A percentile compares a stretch with the other conserved stretches of the same genome.
phyloP scores from a whole-genome alignment of 1,284 basidiomycete species.

The Phlebopus sp. region DNA sequence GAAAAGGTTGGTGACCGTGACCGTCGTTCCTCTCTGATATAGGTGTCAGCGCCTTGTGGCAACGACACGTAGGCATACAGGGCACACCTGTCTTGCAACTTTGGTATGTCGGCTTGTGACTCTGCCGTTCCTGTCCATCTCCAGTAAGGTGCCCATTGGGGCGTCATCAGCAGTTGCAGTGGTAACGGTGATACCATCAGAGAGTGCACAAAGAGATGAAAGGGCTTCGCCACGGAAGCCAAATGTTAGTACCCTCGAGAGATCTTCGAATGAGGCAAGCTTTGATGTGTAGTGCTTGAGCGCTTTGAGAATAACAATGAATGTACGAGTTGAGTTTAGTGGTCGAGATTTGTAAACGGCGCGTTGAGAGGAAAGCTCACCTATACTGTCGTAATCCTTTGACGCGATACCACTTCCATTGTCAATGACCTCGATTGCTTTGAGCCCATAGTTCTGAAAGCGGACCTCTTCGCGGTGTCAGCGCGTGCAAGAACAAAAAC shows the following conservation, averaged over 20 bases:
- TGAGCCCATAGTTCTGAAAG: constrained; percentile 87
- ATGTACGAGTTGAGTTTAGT: background rate
- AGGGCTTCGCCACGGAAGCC: constrained; percentile 97
- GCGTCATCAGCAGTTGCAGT: constrained; percentile 72
- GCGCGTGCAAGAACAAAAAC: background rate
- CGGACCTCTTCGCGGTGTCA: constrained; percentile 67
- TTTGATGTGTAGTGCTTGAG: constrained; percentile 97
- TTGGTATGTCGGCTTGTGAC: constrained; percentile 50
- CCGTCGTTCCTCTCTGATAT: constrained; percentile 81
- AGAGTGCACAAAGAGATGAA: constrained; percentile 87
- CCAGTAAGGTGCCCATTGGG: constrained; percentile 77
- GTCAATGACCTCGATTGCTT: constrained; percentile 88
- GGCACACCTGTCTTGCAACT: constrained; percentile 71
- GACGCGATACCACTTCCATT: constrained; percentile 87
- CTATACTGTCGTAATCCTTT: constrained; percentile 76
- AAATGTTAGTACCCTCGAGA: constrained; percentile 79
- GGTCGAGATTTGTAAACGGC: background rate
- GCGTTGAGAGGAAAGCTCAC: constrained; percentile 41
- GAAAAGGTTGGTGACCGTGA: constrained; percentile 77
- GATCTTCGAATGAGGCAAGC: constrained; percentile 73
- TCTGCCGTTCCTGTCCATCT: constrained; percentile 66
- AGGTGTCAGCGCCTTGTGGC: background rate
- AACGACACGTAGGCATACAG: background rate
- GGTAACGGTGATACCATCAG: constrained; percentile 65
- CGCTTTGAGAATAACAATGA: constrained; percentile 43